A percentile compares a stretch with the other conserved stretches of the same genome.
Evolutionary conservation across 768 basidiomycete species (phyloP).

Genomic region (Phlebiopsis flavidoalba): DNA sequence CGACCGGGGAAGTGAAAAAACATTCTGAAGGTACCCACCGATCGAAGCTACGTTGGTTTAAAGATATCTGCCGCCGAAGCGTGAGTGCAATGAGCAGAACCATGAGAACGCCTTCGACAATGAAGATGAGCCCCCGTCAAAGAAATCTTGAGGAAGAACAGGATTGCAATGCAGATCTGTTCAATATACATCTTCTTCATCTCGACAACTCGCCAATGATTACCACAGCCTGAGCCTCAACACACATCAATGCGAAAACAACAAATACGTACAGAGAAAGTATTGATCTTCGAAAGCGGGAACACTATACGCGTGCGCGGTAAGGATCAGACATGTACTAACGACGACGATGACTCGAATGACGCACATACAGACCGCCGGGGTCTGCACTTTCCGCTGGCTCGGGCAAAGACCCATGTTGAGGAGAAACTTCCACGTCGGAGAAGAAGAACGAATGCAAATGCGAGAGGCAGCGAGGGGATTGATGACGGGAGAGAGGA

Average conservation of each 20-base stretch:
- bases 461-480: slow-evolving; percentile 57
- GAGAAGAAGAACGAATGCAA: slow-evolving; percentile 53
- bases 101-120: slow-evolving; percentile 49
- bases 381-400: slow-evolving; percentile 45
- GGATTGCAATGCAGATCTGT: slow-evolving; percentile 56
- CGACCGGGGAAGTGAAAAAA: neutral
- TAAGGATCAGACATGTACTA: neutral
- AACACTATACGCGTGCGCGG: slow-evolving; percentile 12
- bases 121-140: slow-evolving; percentile 31
- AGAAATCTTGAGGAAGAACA: slow-evolving; percentile 62
- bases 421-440: slow-evolving; percentile 56
- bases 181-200: slow-evolving; percentile 74
- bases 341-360: slow-evolving; percentile 20
- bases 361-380: slow-evolving; percentile 23
- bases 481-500: slow-evolving; percentile 64
- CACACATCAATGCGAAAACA: neutral
- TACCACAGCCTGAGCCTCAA: too few relatives aligned
- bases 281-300: slow-evolving; percentile 39
- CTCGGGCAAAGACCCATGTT: slow-evolving; percentile 49
- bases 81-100: slow-evolving; percentile 53
- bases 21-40: slow-evolving; percentile 28
- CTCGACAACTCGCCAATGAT: slow-evolving; percentile 43
- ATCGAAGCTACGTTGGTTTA: slow-evolving; percentile 33
- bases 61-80: slow-evolving; percentile 36
- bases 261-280: slow-evolving; percentile 38